phyloP scores from a whole-genome alignment of 1,284 basidiomycete species.

The Serendipita sp. region DNA sequence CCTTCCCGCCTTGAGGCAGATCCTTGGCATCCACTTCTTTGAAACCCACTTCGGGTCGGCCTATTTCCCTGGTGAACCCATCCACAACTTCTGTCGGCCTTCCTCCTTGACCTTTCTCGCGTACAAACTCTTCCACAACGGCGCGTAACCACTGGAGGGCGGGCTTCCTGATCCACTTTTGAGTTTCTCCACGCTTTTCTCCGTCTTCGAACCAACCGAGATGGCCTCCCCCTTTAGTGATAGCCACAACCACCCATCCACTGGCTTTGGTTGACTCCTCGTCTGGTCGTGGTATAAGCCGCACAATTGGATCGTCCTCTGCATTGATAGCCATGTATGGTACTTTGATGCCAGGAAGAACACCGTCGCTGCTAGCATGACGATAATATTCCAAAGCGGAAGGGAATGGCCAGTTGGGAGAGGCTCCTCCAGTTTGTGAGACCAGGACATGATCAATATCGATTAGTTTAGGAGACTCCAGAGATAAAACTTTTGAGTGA shows the following conservation, averaged over 20 bases:
- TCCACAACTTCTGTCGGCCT: background rate
- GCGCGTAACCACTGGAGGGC: conserved; percentile 62
- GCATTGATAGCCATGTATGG: conserved; percentile 78
- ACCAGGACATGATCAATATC: background rate
- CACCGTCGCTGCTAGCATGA: conserved; percentile 45
- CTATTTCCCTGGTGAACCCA: background rate
- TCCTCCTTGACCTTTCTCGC: conserved; percentile 18
- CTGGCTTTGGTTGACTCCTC: conserved; percentile 23
- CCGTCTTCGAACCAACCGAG: conserved; percentile 81
- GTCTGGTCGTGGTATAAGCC: conserved; percentile 42
- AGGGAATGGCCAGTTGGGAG: conserved; percentile 68
- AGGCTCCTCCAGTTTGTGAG: conserved; percentile 44
- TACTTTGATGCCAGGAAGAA: conserved; percentile 43
- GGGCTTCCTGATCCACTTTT: conserved; percentile 58
- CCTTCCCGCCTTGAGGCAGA: background rate
- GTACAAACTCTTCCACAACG: conserved; percentile 34
- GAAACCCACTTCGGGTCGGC: background rate
- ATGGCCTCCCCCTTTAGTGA: conserved; percentile 79
- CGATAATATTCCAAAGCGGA: conserved; percentile 70
- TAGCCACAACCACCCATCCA: conserved; percentile 51
- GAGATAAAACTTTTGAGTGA: background rate
- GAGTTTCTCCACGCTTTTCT: conserved; percentile 29
- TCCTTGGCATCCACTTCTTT: background rate
- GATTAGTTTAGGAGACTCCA: conserved; percentile 39
- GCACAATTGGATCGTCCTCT: conserved; percentile 81